Base-by-base conservation (phyloP, 1,284 basidiomycete species). In the Tilletia setariae region DNA sequence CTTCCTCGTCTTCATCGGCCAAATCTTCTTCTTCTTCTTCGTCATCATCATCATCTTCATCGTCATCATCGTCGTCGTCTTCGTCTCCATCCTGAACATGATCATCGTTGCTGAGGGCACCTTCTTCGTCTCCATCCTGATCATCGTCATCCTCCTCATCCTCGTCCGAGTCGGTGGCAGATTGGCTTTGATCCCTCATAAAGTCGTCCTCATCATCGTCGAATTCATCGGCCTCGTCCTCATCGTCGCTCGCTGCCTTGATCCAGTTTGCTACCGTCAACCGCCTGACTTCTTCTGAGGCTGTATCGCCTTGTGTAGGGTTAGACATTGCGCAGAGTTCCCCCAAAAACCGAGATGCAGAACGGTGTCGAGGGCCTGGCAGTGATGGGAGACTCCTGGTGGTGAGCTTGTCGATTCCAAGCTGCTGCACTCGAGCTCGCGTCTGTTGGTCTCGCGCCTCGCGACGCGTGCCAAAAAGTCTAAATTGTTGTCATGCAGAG, bases 91-190 rank as follows among this genome's bases (percentile, higher is more conserved):
- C 43, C 19, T 44, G 43, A 44, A 44, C 43, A 9, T 9, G 11
- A 44, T 44, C 43, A 9, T 44, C 43, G 9, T 28, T 21, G 7
- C 35, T 25, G 8, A 35, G 15, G 19, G 16, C 61, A 9, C 15
- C 43, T 7, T 63, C 61, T 7, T 63, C 61, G 11, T 46, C 61
- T 7, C 32, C 43, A 7, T 46, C 61, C 11, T 63, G 16, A 13
- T 46, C 61, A 9, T 46, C 61, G 9, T 63, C 61, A 13, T 46
- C 61, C 19, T 63, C 43, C 32, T 63, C 61, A 7, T 42, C 43
- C 15, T 49, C 47, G 35, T 64, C 49, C n/a, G n/a, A n/a, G 15
- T 46, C 63, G 28, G 25, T 19, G 8, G n/a, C 63, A 15, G 47
- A 49, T 23, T 19, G 47, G n/a, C 47, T 64, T 2, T 19, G 30